phyloP scores from a whole-genome alignment of 441 rosid genomes.

The Raphanus hybrid region DNA sequence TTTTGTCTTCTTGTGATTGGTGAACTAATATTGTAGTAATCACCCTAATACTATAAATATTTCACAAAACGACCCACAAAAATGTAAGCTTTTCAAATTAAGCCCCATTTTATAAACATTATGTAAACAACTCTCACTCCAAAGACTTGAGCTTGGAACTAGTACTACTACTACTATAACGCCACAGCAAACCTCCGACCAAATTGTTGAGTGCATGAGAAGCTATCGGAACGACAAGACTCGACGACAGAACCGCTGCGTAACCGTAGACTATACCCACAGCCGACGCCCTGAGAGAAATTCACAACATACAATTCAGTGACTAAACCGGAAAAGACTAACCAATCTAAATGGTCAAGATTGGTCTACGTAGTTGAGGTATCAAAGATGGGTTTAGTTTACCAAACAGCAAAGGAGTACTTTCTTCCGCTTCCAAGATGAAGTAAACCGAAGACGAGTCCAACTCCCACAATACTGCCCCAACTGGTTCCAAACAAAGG shows the following conservation, averaged over 20 bases:
- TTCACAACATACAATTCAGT: neutral
- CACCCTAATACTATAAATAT: slow-evolving; percentile 6
- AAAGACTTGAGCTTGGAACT: slow-evolving; percentile 44
- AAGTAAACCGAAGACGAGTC: slow-evolving; percentile 70
- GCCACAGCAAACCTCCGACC: slow-evolving; percentile 79
- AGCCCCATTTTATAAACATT: neutral
- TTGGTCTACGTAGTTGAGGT: slow-evolving; percentile 3
- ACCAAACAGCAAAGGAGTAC: slow-evolving; percentile 88
- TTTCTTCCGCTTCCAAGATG: slow-evolving; percentile 89
- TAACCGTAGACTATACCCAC: slow-evolving; percentile 80
- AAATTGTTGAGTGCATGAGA: slow-evolving; percentile 86
- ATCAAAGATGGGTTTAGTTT: slow-evolving; percentile 27
- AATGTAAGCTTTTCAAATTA: neutral
- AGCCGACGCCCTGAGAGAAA: slow-evolving; percentile 74
- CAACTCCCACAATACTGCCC: slow-evolving; percentile 61
- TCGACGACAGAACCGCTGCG: slow-evolving; percentile 66
- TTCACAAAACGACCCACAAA: neutral
- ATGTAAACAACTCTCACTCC: slow-evolving; percentile 25
- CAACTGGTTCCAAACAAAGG: slow-evolving; percentile 77
- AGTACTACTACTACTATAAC: slow-evolving; percentile 29
- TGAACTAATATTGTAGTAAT: neutral
- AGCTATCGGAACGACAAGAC: slow-evolving; percentile 75
- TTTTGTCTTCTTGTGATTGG: slow-evolving; percentile 2
- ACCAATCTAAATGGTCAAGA: neutral
- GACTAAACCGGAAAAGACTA: neutral